phyloP scores from a whole-genome alignment of 306 rosid genomes.

The Glycine latifolia region DNA sequence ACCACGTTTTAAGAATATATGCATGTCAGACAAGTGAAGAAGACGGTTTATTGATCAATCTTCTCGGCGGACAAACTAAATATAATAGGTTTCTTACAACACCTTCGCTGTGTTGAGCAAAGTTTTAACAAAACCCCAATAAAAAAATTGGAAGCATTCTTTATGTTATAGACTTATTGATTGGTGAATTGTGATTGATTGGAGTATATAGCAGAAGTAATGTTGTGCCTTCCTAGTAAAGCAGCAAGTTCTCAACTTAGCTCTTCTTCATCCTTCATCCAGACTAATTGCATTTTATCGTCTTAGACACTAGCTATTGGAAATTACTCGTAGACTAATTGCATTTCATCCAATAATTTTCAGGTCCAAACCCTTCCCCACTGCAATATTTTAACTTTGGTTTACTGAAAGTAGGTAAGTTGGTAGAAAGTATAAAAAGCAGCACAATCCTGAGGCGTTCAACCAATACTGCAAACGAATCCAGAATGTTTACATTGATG shows the following conservation, averaged over 20 bases:
- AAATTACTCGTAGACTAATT: neutral
- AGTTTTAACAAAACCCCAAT: neutral
- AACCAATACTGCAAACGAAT: conserved; percentile 26
- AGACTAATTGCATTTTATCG: too few species aligned
- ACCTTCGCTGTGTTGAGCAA: neutral
- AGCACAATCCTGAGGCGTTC: conserved; percentile 19
- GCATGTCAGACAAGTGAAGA: neutral
- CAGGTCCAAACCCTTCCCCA: neutral
- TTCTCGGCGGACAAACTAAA: neutral
- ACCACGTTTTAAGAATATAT: neutral
- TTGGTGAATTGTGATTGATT: neutral
- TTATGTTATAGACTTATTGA: neutral
- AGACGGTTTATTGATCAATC: conserved; percentile 5
- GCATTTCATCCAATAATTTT: conserved; percentile 13
- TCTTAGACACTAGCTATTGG: too few species aligned
- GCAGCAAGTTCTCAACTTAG: neutral
- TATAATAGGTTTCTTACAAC: neutral
- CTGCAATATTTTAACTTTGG: neutral
- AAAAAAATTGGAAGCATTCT: too few species aligned
- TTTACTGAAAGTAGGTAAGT: conserved; percentile 26
- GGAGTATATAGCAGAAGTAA: neutral
- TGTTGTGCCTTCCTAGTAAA: neutral
- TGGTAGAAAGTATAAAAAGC: conserved; percentile 29
- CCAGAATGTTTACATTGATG: conserved; percentile 24
- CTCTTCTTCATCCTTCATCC: neutral